Conservation (phyloP, 352 stramenopile species). For the Phytopythium helicoides region DNA sequence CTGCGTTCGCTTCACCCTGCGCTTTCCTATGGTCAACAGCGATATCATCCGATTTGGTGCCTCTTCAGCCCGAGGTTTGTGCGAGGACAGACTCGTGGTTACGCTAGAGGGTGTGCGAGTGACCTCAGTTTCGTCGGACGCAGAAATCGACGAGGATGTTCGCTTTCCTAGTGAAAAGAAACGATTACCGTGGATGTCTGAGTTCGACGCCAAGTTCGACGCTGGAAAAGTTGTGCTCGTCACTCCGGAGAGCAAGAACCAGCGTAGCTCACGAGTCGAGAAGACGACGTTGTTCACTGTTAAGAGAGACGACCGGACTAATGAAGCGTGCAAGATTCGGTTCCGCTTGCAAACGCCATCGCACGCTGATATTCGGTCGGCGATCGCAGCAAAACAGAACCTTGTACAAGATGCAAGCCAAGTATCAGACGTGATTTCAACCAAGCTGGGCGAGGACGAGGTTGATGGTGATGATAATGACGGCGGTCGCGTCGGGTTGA, state of each 20-base stretch:
- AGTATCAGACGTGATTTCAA: constrained; percentile 31
- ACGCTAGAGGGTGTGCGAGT: constrained; percentile 65
- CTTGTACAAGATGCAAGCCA: constrained; percentile 72
- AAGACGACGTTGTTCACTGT: constrained; percentile 46
- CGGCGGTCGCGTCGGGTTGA: constrained; percentile 70
- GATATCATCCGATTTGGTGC: constrained; percentile 79
- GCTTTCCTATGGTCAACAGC: constrained; percentile 84
- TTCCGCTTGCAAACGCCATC: constrained; percentile 50
- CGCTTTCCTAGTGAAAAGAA: constrained; percentile 1
- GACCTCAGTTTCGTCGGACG: constrained; percentile 16
- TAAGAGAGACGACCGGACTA: constrained; percentile 26
- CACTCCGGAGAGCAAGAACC: constrained; percentile 51
- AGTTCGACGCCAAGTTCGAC: constrained; percentile 66
- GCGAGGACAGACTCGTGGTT: constrained; percentile 78
- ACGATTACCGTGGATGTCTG: constrained; percentile 57
- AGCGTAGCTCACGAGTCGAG: constrained; percentile 38
- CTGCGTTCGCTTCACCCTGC: constrained; percentile 63
- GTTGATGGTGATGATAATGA: constrained; percentile 81
- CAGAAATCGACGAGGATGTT: constrained; percentile 8
- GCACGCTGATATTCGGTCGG: constrained; percentile 40
- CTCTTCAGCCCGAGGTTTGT: constrained; percentile 75
- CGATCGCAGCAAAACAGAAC: constrained; percentile 57
- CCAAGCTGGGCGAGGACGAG: constrained; percentile 23
- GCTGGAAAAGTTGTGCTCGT: constrained; percentile 41
- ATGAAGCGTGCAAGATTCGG: constrained; percentile 40